phyloP scores from a whole-genome alignment of 805 yeast species.

The Kluyveromyces siamensis region DNA sequence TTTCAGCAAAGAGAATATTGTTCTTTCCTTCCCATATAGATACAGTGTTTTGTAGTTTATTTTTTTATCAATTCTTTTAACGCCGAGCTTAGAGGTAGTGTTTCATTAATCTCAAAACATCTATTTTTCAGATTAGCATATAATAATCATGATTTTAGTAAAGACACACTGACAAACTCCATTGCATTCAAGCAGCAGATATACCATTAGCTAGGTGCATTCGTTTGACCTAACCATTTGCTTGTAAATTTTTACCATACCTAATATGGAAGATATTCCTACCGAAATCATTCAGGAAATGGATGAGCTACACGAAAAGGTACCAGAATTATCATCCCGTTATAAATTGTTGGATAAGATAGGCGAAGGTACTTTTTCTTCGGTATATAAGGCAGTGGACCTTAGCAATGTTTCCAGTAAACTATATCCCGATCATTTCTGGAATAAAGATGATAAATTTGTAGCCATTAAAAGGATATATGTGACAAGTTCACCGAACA shows the following conservation, averaged over 20 bases:
- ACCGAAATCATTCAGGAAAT: conserved; percentile 50
- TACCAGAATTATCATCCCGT: conserved; percentile 37
- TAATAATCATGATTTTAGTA: background rate
- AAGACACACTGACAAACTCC: background rate
- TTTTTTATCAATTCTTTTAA: background rate
- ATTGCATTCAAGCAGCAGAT: background rate
- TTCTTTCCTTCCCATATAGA: background rate
- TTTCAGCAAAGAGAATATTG: background rate
- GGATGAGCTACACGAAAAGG: conserved; percentile 42
- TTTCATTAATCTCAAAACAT: background rate
- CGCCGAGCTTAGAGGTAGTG: background rate
- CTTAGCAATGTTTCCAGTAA: conserved; percentile 26
- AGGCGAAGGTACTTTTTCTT: conserved; percentile 88
- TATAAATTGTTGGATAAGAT: conserved; percentile 33
- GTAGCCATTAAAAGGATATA: conserved; percentile 92
- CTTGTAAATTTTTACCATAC: too few species aligned
- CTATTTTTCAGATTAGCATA: background rate
- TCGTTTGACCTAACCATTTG: background rate
- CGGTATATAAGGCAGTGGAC: conserved; percentile 46
- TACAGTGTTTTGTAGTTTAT: background rate
- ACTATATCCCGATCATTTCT: conserved; percentile 22
- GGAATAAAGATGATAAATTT: conserved; percentile 28
- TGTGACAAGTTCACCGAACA: conserved; percentile 88
- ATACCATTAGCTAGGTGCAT: background rate
- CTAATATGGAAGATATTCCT: conserved; percentile 38